Conservation (phyloP, 345 rosid species). For the Hypericum androsaemum region DNA sequence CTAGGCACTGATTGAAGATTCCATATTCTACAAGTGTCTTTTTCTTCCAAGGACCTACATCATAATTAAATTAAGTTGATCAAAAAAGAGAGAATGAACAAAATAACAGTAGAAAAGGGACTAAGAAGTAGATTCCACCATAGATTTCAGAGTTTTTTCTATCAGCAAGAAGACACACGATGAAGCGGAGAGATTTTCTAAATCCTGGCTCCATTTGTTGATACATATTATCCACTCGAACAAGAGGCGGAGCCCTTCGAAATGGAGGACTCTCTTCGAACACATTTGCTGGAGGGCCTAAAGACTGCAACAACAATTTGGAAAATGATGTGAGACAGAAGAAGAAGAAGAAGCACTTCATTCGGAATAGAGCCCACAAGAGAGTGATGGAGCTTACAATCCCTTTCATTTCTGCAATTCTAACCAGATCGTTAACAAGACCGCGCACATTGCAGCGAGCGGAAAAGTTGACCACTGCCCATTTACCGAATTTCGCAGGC, state of each 20-base stretch:
- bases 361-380: background rate
- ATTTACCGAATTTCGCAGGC: conserved; percentile 35
- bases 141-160: conserved; percentile 71
- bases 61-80: conserved; percentile 4
- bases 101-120: background rate
- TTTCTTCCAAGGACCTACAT: conserved; percentile 87
- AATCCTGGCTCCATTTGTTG: conserved; percentile 45
- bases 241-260: conserved; percentile 39
- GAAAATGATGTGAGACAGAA: conserved; percentile 8
- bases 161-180: conserved; percentile 75
- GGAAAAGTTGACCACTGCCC: conserved; percentile 88
- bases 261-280: conserved; percentile 62
- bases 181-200: conserved; percentile 42
- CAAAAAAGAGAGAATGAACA: background rate
- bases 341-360: background rate
- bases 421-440: conserved; percentile 64
- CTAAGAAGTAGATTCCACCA: conserved; percentile 33
- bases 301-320: conserved; percentile 27
- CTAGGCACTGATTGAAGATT: conserved; percentile 73
- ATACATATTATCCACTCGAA: conserved; percentile 74
- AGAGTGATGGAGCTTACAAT: conserved; percentile 39
- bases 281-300: conserved; percentile 61
- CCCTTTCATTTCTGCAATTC: conserved; percentile 71
- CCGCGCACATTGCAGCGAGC: conserved; percentile 68
- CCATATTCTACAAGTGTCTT: conserved; percentile 57